Evolutionary conservation across 139 green algal genomes (phyloP).

Genomic region (Closterium sp.): DNA sequence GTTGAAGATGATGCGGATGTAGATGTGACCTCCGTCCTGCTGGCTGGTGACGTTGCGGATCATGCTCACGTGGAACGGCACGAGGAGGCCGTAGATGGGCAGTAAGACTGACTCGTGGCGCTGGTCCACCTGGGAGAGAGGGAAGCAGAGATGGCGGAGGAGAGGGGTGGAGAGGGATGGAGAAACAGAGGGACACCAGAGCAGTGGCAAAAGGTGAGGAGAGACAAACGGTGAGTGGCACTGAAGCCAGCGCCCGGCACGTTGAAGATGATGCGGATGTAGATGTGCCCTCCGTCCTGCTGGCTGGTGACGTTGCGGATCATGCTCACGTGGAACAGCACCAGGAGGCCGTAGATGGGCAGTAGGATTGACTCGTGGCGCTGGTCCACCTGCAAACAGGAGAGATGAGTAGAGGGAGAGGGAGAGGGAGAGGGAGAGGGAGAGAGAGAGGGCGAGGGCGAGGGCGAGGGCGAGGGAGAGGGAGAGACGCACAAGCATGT

Average conservation of each 20-base stretch:
- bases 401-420: too few relatives aligned
- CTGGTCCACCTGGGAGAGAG: conserved; percentile 62
- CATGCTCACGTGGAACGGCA: conserved; percentile 96
- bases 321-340: conserved; percentile 96
- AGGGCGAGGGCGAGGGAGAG: too few relatives aligned
- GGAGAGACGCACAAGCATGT: too few relatives aligned
- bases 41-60: conserved; percentile 79
- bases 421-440: too few relatives aligned
- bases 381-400: too few relatives aligned
- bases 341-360: conserved; percentile 92
- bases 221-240: too few relatives aligned
- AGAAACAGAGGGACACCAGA: too few relatives aligned
- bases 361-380: conserved; percentile 72
- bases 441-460: too few relatives aligned
- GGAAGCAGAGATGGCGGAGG: neutral
- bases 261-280: conserved; percentile 89
- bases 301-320: too few relatives aligned
- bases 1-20: conserved; percentile 92
- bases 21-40: conserved; percentile 73
- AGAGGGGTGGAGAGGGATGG: too few relatives aligned
- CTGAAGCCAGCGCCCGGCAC: conserved; percentile 39
- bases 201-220: too few relatives aligned
- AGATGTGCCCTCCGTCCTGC: too few relatives aligned
- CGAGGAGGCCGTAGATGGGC: conserved; percentile 92
- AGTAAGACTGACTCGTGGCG: conserved; percentile 84